Evolutionary conservation across 1,284 basidiomycete genomes (phyloP).

Genomic region (Rhodotorula sp.): DNA sequence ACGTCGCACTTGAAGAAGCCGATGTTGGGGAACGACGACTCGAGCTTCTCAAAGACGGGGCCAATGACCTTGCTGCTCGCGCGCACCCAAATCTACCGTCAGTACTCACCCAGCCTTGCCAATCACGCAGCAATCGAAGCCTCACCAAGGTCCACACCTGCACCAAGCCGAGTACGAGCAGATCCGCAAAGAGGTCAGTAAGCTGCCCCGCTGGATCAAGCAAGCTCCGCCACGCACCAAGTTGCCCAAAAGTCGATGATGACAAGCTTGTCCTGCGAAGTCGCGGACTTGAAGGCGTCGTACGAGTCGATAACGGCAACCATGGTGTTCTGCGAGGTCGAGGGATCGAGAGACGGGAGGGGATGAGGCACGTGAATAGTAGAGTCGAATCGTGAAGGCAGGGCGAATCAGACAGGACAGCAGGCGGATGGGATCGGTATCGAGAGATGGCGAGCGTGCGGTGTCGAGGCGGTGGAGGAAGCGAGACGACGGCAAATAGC

Average conservation of each 20-base stretch:
- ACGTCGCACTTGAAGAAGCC: conserved; percentile 80
- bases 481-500: too few species aligned
- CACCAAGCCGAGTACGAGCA: not conserved
- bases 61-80: conserved; percentile 66
- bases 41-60: conserved; percentile 71
- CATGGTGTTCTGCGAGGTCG: conserved; percentile 42
- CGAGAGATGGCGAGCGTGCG: not conserved
- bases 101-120: not conserved
- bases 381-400: not conserved
- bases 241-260: conserved; percentile 72
- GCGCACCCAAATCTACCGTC: conserved; percentile 39
- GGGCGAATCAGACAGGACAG: not conserved
- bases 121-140: not conserved
- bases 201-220: not conserved
- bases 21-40: conserved; percentile 55
- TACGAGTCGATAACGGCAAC: conserved; percentile 57
- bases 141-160: conserved; percentile 36
- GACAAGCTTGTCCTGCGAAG: conserved; percentile 59
- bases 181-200: too few species aligned
- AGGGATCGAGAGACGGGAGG: not conserved
- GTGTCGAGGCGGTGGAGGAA: too few species aligned
- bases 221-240: conserved; percentile 49
- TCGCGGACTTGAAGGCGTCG: conserved; percentile 60
- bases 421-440: not conserved
- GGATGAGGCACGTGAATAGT: not conserved